Base-by-base conservation (phyloP, 148 eudicot genomes). In the Heliosperma pusillum region DNA sequence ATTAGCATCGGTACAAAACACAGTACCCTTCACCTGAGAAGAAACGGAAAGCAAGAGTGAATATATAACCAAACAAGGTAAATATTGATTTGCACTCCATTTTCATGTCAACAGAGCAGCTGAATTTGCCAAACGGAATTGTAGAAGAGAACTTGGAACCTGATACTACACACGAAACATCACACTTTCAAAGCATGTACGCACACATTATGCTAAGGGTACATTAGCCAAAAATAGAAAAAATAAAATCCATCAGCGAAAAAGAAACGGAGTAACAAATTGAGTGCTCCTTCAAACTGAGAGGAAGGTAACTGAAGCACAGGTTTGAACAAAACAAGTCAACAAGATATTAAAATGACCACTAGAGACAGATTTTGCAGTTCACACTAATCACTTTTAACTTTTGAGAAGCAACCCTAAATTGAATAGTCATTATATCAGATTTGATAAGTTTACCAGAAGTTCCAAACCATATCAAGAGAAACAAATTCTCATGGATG, bases 1-100 rank as follows among this genome's bases (percentile, higher is more conserved):
- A 70, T 82, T 84, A 13, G 80, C 85, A 82, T 94, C 97, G 33
- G 80, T 79, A 75, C 63, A 60, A 80, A 84, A 88, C 25, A 94
- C 98, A 4, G 85, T 90, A 69, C 98, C 98, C 81, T 80, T 90
- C 56, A 91, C 97, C 98, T 94, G 83, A 79, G 73, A 57, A 33
- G 53, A 52, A 69, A 72, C 15, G 29, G 12, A 71, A 72, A 75
- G 30, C 24, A 15, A 20, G 20, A 40, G 45, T 22, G 17, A 67
- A 26, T 17, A 70, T 20, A 69, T 19, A 47, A 26, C 52, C 21
- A 7, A 33, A 20, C 21, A 29, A 10, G 45, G 50, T 1, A 61
- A 5, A 3, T 30, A 6, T 3, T 2, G 2, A 10, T 60, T 19
- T 69, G 42, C 47, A 29, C 20, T 61, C 53, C 68, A 3, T 44